These are phyloP conservation scores for Exobasidium rhododendri DNA, from an alignment of 1,284 basidiomycete genomes.

Conservation along the genomic window DNA sequence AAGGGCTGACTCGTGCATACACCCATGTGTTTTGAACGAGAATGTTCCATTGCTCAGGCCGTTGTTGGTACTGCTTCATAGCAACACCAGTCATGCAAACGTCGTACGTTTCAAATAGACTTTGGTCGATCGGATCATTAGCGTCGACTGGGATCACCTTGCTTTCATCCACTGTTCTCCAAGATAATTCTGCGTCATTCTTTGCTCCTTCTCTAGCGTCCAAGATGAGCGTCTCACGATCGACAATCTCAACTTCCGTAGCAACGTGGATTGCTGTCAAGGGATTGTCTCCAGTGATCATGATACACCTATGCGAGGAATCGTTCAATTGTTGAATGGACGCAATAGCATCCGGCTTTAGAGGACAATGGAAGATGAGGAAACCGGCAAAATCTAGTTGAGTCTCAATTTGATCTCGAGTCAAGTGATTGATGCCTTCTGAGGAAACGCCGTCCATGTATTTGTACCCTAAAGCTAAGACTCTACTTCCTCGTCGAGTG, in stretches of 20 bases:
- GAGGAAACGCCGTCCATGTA: conserved; percentile 35
- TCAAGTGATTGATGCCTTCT: conserved; percentile 34
- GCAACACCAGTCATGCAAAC: conserved; percentile 53
- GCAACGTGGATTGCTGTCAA: conserved; percentile 53
- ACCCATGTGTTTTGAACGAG: conserved; percentile 53
- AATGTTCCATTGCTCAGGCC: conserved; percentile 37
- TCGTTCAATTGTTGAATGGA: conserved; percentile 50
- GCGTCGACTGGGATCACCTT: conserved; percentile 41
- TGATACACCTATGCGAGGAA: conserved; percentile 53
- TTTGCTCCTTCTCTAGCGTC: conserved; percentile 42
- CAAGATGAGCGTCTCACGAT: conserved; percentile 49
- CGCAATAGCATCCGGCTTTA: conserved; percentile 50
- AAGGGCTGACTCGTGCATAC: conserved; percentile 52
- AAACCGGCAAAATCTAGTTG: conserved; percentile 50
- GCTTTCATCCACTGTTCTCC: conserved; percentile 45
- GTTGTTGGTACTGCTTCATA: conserved; percentile 41
- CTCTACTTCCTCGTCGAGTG: conserved; percentile 50
- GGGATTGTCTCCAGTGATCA: conserved; percentile 56
- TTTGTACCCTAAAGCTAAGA: conserved; percentile 52
- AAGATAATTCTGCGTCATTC: conserved; percentile 41
- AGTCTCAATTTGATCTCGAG: conserved; percentile 46
- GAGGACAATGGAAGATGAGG: conserved; percentile 54
- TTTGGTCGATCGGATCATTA: conserved; percentile 38
- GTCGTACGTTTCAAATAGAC: conserved; percentile 51
- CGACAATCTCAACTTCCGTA: conserved; percentile 52